phyloP scores from a whole-genome alignment of 2,329 filamentous ascomycete species.

The Aspergillus fumigatus region DNA sequence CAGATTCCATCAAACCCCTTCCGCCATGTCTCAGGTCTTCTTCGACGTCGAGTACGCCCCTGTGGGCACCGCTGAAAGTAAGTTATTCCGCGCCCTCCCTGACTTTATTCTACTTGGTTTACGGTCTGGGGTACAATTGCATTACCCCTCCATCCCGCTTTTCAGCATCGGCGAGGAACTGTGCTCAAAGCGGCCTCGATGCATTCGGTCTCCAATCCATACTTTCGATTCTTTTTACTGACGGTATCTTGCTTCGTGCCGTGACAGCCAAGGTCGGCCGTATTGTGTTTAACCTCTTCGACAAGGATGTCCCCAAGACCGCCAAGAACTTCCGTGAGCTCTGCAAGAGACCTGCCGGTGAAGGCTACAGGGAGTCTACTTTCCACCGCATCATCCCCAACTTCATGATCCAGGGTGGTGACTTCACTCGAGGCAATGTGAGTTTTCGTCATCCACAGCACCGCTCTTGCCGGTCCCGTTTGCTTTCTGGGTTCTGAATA shows the following conservation, averaged over 20 bases:
- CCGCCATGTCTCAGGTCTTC: conserved; percentile 71
- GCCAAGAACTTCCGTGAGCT: conserved; percentile 78
- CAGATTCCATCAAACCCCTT: conserved; percentile 60
- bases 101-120: conserved; percentile 11
- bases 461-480: not conserved
- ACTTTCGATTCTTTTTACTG: conserved; percentile 19
- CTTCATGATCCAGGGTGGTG: conserved; percentile 95
- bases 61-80: conserved; percentile 25
- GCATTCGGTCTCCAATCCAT: not conserved
- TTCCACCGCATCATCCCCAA: conserved; percentile 92
- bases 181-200: not conserved
- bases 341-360: conserved; percentile 74
- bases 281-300: conserved; percentile 86
- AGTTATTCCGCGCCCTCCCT: conserved; percentile 15
- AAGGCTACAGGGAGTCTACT: conserved; percentile 74
- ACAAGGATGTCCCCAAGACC: conserved; percentile 84
- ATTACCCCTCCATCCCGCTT: conserved; percentile 7
- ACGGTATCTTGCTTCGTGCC: conserved; percentile 13
- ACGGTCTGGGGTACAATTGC: conserved; percentile 8
- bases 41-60: conserved; percentile 66
- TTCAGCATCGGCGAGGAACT: not conserved
- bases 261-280: conserved; percentile 65
- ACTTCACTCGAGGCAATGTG: conserved; percentile 91
- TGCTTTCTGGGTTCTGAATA: not conserved
- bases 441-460: conserved; percentile 33